Base-by-base conservation (phyloP, 2,329 filamentous ascomycete genomes). In the Clonostachys rhizophaga region DNA sequence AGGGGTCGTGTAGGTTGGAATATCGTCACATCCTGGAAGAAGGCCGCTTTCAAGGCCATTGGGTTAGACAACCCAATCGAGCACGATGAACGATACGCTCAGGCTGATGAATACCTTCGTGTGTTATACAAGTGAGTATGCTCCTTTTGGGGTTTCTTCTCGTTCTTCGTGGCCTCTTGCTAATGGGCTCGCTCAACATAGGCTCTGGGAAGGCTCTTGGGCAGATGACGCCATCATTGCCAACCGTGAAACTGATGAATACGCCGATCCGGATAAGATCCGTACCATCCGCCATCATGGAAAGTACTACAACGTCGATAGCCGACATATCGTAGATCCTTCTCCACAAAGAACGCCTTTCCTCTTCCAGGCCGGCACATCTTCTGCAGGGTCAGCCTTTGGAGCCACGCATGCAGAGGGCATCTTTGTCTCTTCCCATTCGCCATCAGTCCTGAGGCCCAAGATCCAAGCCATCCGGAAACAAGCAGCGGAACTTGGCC, bases 1-100 rank as follows among this genome's bases (percentile, higher is more conserved):
- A 67, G 72, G 4, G 82, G 81, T 0, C 68, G 82, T 0, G 72
- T 85, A 34, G 81, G 79, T 0, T 84, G 82, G 83, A 86, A 86
- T 50, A 83, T 86, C 17, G 83, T 87, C 1, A 85, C 81, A 17
- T 45, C 13, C 16, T 37, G 34, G 42, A 50, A 49, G 57, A 83
- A 84, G 55, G 71, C 76, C 0, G 80, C 81, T 0, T 81, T 82
- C 59, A 82, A 83, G 55, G 79, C 79, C 1, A 82, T 84, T 47
- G 81, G 80, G 0, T 57, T 83, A 3, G 75, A 82, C 12, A 74
- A 62, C 5, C 75, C 76, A 0, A 77, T 81, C 34, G 74, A 81
- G 47, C 81, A 84, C 52, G 82, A 85, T 40, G 72, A 83, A 56
- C 70, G 81, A 24, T 84, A 84, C 50, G 68, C 64, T 0, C 76